phyloP scores from a whole-genome alignment of 2,329 filamentous ascomycete species.

The Diaporthe sp. region DNA sequence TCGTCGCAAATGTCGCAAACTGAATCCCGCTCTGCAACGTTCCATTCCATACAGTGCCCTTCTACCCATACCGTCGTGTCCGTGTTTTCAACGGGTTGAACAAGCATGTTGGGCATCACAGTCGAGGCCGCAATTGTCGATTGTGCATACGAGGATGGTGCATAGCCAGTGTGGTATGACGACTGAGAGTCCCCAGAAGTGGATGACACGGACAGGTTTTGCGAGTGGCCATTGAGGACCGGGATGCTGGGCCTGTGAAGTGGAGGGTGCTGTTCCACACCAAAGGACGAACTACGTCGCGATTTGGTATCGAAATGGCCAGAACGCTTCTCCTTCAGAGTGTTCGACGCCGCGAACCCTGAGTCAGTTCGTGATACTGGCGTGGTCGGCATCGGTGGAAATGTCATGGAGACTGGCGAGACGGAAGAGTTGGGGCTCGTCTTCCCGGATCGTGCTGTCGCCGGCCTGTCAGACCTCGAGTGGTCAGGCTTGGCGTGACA shows the following conservation, averaged over 20 bases:
- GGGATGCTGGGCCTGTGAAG: conserved; percentile 80
- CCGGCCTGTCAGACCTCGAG: conserved; percentile 79
- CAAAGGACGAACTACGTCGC: conserved; percentile 95
- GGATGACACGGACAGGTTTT: conserved; percentile 71
- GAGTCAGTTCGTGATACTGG: conserved; percentile 93
- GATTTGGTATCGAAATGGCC: conserved; percentile 86
- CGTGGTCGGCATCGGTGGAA: conserved; percentile 81
- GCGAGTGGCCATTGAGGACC: conserved; percentile 76
- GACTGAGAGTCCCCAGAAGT: conserved; percentile 76
- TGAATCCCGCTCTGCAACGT: conserved; percentile 69
- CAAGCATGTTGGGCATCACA: conserved; percentile 86
- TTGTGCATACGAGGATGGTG: conserved; percentile 86
- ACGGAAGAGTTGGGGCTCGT: conserved; percentile 75
- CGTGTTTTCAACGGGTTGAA: conserved; percentile 84
- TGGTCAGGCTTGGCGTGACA: conserved; percentile 79
- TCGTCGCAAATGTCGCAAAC: conserved; percentile 84
- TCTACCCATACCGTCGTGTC: conserved; percentile 88
- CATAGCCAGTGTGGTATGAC: conserved; percentile 78
- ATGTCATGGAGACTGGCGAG: conserved; percentile 84
- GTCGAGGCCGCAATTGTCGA: conserved; percentile 90
- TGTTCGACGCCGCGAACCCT: conserved; percentile 87
- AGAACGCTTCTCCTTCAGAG: conserved; percentile 92
- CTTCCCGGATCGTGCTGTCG: conserved; percentile 76
- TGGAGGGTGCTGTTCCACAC: conserved; percentile 76
- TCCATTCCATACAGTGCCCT: conserved; percentile 83